A percentile compares a stretch with the other conserved stretches of the same genome.
Conservation (phyloP, 2,329 filamentous ascomycete species). For the Nemania sp. region DNA sequence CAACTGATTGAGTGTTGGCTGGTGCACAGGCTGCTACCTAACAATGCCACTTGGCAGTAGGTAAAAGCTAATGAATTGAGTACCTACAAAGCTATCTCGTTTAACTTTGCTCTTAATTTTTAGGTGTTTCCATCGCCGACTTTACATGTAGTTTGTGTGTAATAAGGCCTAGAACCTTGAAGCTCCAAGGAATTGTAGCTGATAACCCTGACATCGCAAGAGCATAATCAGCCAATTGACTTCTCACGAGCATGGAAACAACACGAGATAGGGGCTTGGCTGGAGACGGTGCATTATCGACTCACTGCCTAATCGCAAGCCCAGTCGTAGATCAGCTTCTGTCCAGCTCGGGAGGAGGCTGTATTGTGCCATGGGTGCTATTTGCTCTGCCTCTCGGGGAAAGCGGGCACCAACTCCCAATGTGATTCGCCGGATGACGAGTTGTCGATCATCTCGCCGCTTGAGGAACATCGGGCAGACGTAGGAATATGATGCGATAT, state of each 20-base stretch:
- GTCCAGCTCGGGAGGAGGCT: neutral
- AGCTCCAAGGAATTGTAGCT: slow-evolving; percentile 4
- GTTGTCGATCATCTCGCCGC: slow-evolving; percentile 11
- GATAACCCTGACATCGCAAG: slow-evolving; percentile 11
- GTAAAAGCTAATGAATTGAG: slow-evolving; percentile 6
- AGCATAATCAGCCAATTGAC: slow-evolving; percentile 17
- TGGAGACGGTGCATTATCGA: slow-evolving; percentile 8
- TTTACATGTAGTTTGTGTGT: slow-evolving; percentile 9
- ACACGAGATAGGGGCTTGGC: neutral
- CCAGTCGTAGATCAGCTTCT: neutral
- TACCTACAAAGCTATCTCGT: slow-evolving; percentile 16
- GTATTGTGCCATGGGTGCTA: slow-evolving; percentile 9
- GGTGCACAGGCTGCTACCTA: neutral
- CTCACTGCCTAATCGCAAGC: slow-evolving; percentile 18
- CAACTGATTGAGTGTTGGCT: too few species aligned
- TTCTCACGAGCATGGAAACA: slow-evolving; percentile 1
- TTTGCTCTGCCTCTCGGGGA: slow-evolving; percentile 1
- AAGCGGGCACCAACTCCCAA: slow-evolving; percentile 21
- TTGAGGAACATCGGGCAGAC: slow-evolving; percentile 16
- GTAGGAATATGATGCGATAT: slow-evolving; percentile 27
- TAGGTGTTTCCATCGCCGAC: neutral
- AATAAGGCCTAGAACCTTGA: neutral
- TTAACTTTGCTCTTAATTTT: too few species aligned
- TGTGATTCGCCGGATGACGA: slow-evolving; percentile 22
- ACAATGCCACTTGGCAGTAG: neutral